Percentiles rank a stretch among this genome's conserved stretches.
phyloP scores from a whole-genome alignment of 2,329 filamentous ascomycete species.

The Ophiostoma tasmaniense region DNA sequence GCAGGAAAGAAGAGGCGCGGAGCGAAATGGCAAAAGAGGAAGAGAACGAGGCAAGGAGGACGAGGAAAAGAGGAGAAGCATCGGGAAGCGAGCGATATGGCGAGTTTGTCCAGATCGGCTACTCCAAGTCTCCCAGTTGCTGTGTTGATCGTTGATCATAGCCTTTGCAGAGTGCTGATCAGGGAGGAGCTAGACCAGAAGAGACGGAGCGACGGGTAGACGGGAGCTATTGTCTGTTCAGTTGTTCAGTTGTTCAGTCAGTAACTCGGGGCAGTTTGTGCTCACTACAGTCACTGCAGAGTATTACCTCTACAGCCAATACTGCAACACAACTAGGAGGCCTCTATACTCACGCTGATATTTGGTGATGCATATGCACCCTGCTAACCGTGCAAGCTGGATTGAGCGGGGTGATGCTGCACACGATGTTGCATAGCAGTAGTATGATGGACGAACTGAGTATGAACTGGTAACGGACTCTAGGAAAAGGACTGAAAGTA shows the following conservation, averaged over 20 bases:
- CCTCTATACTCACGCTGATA: not conserved
- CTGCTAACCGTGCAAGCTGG: constrained; percentile 3
- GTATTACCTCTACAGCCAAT: not conserved
- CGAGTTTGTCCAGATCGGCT: not conserved
- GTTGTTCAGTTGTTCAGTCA: no score
- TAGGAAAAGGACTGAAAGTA: not conserved
- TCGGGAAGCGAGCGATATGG: not conserved
- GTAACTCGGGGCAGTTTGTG: no score
- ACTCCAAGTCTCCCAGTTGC: not conserved
- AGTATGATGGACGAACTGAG: not conserved
- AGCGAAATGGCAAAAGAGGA: not conserved
- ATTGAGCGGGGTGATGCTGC: constrained; percentile 2
- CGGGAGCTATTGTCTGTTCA: not conserved
- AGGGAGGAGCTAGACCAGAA: not conserved
- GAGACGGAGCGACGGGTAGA: not conserved
- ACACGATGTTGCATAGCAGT: not conserved
- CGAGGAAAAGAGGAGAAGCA: not conserved
- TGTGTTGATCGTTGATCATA: not conserved
- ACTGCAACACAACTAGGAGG: not conserved
- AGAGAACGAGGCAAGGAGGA: not conserved
- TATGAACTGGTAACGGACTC: not conserved
- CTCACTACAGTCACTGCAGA: not conserved
- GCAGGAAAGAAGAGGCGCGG: not conserved
- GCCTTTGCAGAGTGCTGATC: not conserved
- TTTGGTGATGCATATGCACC: constrained; percentile 1